Evolutionary conservation across 1,284 basidiomycete species (phyloP), one percentile per base, ranked within the genome.

Genomic region (Vanrija pseudolonga): DNA sequence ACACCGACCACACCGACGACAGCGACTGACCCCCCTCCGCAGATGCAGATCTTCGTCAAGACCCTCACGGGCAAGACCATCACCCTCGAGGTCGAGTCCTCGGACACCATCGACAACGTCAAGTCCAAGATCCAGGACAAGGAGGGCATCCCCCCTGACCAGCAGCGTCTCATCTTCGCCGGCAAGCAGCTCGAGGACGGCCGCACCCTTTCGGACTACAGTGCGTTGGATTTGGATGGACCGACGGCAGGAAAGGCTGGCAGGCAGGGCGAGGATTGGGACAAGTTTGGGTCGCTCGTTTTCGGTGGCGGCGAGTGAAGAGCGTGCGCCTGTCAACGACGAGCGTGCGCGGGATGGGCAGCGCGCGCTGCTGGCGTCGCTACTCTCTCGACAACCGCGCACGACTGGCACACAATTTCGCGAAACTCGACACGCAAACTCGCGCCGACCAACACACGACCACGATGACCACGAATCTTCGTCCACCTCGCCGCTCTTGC

Each of bases 141-240:
- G 77, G 80, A 81, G 73, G 79, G 88, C 64, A 93, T 92, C 64
- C 90, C 90, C 60, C 90, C 90, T 62, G 90, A 93, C 80, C 90
- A 94, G 78, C 90, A 94, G 76, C 89, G 90, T 70, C 83, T 93
- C 65, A 95, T 95, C 79, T 95, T 94, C 67, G 90, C 89, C 63
- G 90, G 91, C 66, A 95, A 94, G 84, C 91, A 95, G 79, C 87
- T 97, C 66, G 93, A 96, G 80, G 93, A 97, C 77, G 93, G 93
- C 59, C 88, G 92, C 71, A 96, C 92, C 41, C 82, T 96, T 56
- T 87, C 83, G 68, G 93, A 96, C 81, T 96, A 96, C 82, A 95
- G 73, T 74, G 68, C 57, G 73, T 72, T 41, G 32, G 32, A 32
- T 12, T 12, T 12, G 12, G 28, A 12, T 26, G 28, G 22, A 19